Percentiles rank a stretch among this genome's conserved stretches.
Conservation (phyloP, 2,329 filamentous ascomycete species). For the Aspergillus pseudoglaucus region DNA sequence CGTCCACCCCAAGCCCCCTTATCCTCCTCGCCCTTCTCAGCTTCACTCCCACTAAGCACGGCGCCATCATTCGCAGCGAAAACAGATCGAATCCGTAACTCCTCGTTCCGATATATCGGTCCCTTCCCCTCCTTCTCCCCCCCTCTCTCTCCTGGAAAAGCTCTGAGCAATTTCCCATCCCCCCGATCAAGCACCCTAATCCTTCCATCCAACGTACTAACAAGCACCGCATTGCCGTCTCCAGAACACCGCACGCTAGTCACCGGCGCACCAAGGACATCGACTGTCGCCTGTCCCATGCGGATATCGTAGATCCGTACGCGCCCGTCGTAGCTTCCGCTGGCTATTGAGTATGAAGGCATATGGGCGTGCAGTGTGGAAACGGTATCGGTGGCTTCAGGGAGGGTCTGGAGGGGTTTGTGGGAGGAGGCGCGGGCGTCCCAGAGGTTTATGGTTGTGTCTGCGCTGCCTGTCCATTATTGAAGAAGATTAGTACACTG, state of each 20-base stretch:
- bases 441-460: slow-evolving; percentile 39
- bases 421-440: slow-evolving; percentile 34
- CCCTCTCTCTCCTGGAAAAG: slow-evolving; percentile 50
- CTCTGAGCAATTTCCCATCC: slow-evolving; percentile 65
- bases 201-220: slow-evolving; percentile 67
- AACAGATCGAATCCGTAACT: slow-evolving; percentile 67
- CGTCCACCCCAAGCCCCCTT: neutral
- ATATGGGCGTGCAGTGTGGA: slow-evolving; percentile 35
- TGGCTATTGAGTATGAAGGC: slow-evolving; percentile 50
- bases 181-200: slow-evolving; percentile 74
- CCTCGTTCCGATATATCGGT: slow-evolving; percentile 52
- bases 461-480: slow-evolving; percentile 34
- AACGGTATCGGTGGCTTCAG: slow-evolving; percentile 37
- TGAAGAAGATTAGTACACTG: neutral
- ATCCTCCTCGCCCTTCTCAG: slow-evolving; percentile 20
- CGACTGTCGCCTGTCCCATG: slow-evolving; percentile 62
- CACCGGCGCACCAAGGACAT: slow-evolving; percentile 62
- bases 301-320: slow-evolving; percentile 77
- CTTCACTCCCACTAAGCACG: slow-evolving; percentile 75
- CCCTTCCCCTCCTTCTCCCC: neutral
- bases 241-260: slow-evolving; percentile 66
- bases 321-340: slow-evolving; percentile 77
- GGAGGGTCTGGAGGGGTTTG: slow-evolving; percentile 38
- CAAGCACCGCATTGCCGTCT: slow-evolving; percentile 68
- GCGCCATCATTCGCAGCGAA: slow-evolving; percentile 70